Base-by-base conservation (phyloP, 306 rosid species). In the Inga oerstediana region DNA sequence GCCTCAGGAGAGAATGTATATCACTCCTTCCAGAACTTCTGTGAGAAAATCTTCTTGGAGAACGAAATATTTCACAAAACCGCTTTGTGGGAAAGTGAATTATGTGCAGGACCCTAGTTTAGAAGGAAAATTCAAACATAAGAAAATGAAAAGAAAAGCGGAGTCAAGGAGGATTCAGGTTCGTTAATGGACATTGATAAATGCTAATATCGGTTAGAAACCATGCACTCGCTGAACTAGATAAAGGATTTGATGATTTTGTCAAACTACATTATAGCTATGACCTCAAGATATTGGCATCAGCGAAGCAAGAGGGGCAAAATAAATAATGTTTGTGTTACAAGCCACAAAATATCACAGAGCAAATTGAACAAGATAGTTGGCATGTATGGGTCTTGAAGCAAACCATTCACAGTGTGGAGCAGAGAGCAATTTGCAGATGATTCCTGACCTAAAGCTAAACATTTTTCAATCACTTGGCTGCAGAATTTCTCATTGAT, bases 391-490 rank as follows among this genome's bases (percentile, higher is more conserved):
- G 94, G 92, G 58, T 91, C 89, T 65, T 88, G 92, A 87, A 91
- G 87, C 85, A 92, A 86, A 76, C 84, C 71, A 89, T 34, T 87
- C 91, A 13, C 90, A 89, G 84, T 80, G 91, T 49, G 89, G 82
- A 48, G 85, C 77, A 3, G 81, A 80, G 58, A 91, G 83, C 70
- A 92, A 83, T 75, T 90, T 93, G 14, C 32, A 13, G 51, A 92
- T 69, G 39, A 92, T 46, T 78, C 81, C 84, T 9, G 90, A 44
- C 45, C 87, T 82, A n/a, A 43, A 15, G 45, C 30, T 20, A 88
- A 91, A 75, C 94, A 92, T 88, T 88, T 92, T 85, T 92, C 94
- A 67, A 92, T 84, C 82, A 92, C 97, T 43, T 91, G 94, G 77
- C 97, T 92, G 79, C 97, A 83, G 79, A 85, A 92, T 89, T 91